These are phyloP conservation scores for Mucuna pruriens DNA, from an alignment of 306 rosid species.

Conservation along the genomic window DNA sequence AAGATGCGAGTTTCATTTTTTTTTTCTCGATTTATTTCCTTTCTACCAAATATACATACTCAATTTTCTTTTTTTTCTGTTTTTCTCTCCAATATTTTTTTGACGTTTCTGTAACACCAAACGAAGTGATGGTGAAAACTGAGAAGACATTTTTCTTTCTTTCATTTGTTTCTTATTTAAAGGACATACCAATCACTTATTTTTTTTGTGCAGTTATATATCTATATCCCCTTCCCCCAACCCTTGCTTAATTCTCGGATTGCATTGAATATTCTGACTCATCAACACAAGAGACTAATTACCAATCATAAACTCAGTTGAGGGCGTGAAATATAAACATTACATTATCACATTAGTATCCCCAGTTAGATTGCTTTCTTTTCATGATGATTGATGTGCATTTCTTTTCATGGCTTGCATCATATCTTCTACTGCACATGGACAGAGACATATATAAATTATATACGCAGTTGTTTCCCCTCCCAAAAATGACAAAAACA, in stretches of 20 bases:
- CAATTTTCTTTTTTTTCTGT: too few relatives aligned
- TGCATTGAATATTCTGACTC: conserved; percentile 30
- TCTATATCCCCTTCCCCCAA: neutral
- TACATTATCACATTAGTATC: neutral
- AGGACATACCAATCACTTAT: too few relatives aligned
- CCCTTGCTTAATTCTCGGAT: neutral
- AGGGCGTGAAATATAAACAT: conserved; percentile 20
- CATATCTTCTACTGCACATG: conserved; percentile 33
- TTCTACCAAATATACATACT: too few relatives aligned
- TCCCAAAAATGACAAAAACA: neutral
- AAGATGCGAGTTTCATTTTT: too few relatives aligned
- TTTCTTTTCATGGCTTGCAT: conserved; percentile 8
- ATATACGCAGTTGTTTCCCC: neutral
- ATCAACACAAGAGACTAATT: neutral
- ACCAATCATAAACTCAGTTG: conserved; percentile 16
- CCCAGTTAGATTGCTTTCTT: conserved; percentile 34
- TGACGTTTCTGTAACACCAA: too few relatives aligned
- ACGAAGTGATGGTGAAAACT: too few relatives aligned
- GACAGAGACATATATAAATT: conserved; percentile 3
- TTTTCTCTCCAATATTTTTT: too few relatives aligned
- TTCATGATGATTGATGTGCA: conserved; percentile 32
- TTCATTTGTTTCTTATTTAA: too few relatives aligned
- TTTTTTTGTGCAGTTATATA: too few relatives aligned
- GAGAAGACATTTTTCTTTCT: too few relatives aligned
- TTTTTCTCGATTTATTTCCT: too few relatives aligned